These are phyloP conservation scores for Saturnispora kantuleensis DNA, from an alignment of 805 yeast species.

Conservation along the genomic window DNA sequence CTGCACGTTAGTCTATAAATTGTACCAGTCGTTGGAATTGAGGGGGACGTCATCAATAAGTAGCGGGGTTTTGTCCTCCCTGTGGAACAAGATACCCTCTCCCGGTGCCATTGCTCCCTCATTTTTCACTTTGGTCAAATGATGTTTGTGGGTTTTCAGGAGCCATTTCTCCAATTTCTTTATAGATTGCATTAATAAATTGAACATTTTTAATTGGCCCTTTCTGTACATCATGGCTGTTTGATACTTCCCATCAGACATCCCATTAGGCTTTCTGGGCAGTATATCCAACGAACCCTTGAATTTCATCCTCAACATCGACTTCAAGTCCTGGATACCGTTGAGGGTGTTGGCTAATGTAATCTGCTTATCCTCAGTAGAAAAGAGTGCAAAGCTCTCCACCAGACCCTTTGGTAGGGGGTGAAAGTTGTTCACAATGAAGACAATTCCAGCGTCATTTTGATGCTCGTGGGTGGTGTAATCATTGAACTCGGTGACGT, in stretches of 20 bases:
- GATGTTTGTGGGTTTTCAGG: constrained; percentile 24
- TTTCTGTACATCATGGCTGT: constrained; percentile 29
- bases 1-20: constrained; percentile 27
- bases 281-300: constrained; percentile 16
- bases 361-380: constrained; percentile 25
- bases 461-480: constrained; percentile 20
- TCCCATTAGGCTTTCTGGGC: constrained; percentile 4
- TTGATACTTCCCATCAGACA: constrained; percentile 10
- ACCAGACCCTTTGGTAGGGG: constrained; percentile 38
- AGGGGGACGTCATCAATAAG: neutral
- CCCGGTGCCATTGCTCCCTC: neutral
- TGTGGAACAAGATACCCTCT: neutral
- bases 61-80: constrained; percentile 5
- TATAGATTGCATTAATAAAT: constrained; percentile 29
- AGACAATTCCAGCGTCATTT: constrained; percentile 12
- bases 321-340: constrained; percentile 46
- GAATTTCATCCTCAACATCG: constrained; percentile 43
- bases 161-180: constrained; percentile 35
- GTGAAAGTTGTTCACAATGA: constrained; percentile 21
- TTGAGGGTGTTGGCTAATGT: constrained; percentile 48
- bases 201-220: constrained; percentile 33
- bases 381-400: constrained; percentile 35
- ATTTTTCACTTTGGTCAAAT: constrained; percentile 19
- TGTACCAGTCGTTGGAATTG: neutral
- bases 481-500: constrained; percentile 20